Evolutionary conservation across 2,329 filamentous ascomycete genomes (phyloP).

Genomic region (Leptographium radiaticola): DNA sequence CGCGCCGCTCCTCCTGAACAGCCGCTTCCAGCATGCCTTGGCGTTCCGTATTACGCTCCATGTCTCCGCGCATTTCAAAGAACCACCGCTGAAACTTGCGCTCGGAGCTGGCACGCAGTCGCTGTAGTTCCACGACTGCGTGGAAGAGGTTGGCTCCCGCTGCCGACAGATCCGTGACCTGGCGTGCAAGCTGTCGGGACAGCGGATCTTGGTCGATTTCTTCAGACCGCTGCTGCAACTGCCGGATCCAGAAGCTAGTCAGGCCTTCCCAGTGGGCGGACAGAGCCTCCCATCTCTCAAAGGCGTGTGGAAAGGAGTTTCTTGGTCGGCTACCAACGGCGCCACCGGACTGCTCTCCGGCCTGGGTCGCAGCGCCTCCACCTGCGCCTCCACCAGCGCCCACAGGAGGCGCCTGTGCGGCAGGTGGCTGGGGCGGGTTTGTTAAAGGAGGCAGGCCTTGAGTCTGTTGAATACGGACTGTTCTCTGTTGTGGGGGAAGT

Average conservation of each 20-base stretch:
- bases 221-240: constrained; percentile 78
- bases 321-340: constrained; percentile 28
- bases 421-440: neutral
- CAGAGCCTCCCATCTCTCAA: constrained; percentile 92
- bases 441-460: neutral
- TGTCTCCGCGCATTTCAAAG: constrained; percentile 80
- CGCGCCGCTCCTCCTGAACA: constrained; percentile 61
- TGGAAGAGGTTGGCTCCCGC: constrained; percentile 96
- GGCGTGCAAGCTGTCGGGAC: constrained; percentile 76
- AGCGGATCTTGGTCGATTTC: constrained; percentile 74
- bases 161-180: constrained; percentile 93
- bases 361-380: constrained; percentile 8
- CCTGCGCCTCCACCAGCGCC: neutral
- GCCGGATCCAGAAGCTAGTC: constrained; percentile 92
- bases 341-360: constrained; percentile 19
- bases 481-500: constrained; percentile 1
- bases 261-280: constrained; percentile 97
- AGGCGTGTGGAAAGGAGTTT: constrained; percentile 85
- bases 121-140: constrained; percentile 89
- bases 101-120: constrained; percentile 86
- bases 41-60: constrained; percentile 73
- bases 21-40: constrained; percentile 67
- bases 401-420: neutral
- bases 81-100: constrained; percentile 98
- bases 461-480: constrained; percentile 3